Conservation (phyloP, 257 asterid genomes). For the Rehmannia glutinosa region DNA sequence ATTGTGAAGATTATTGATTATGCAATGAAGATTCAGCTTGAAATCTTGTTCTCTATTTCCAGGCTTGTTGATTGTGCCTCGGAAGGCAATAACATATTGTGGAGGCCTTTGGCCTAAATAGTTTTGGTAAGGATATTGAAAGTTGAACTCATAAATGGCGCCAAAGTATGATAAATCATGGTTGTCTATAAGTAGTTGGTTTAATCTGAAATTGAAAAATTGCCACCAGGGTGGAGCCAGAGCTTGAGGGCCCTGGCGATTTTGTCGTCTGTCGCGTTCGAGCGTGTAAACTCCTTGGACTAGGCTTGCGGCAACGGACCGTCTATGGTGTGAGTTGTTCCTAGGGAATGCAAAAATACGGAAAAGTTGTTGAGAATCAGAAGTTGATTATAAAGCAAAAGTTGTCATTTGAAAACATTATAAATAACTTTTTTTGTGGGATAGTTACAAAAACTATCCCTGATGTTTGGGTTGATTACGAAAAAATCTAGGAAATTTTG, state of each 20-base stretch:
- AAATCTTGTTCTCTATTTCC: conserved; percentile 45
- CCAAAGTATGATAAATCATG: conserved; percentile 60
- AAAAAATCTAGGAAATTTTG: too few species aligned
- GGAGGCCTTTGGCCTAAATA: conserved; percentile 33
- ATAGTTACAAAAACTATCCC: too few species aligned
- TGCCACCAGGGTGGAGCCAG: conserved; percentile 83
- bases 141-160: conserved; percentile 42
- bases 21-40: conserved; percentile 49
- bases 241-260: conserved; percentile 45
- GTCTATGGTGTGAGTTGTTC: conserved; percentile 54
- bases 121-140: conserved; percentile 3
- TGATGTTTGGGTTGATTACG: too few species aligned
- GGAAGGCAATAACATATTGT: conserved; percentile 49
- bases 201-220: conserved; percentile 45
- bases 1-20: conserved; percentile 40
- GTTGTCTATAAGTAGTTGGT: conserved; percentile 37
- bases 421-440: too few species aligned
- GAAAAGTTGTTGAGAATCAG: too few species aligned
- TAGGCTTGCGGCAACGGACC: conserved; percentile 62
- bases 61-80: conserved; percentile 54
- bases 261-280: conserved; percentile 57
- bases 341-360: too few species aligned
- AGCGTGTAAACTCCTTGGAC: conserved; percentile 62
- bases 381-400: too few species aligned
- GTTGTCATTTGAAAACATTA: too few species aligned